Evolutionary conservation across 352 stramenopile species (phyloP), one percentile per base, ranked within the genome.

Genomic region (Pythium vanterpoolii): DNA sequence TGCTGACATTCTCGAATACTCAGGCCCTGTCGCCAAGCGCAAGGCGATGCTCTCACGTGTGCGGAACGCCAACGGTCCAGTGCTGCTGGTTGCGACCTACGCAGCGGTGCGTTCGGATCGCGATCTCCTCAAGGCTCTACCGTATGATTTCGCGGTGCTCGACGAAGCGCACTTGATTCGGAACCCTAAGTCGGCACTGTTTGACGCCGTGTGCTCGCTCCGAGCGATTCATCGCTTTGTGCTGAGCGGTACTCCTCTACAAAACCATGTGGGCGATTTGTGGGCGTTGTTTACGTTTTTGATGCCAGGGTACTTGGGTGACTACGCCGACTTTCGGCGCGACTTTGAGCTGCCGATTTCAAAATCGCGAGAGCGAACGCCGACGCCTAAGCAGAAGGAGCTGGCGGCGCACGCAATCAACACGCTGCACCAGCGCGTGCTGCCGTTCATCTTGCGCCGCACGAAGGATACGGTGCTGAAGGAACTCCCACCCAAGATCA

Each of bases 91-190:
- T 21, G 88, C 80, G 21, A 96, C 84, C 24, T 98, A 98, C 68
- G 70, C 83, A 0, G 78, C 96, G 18, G 66, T 98, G 10, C 81
- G 91, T n/a, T 74, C 58, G 28, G 95, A 98, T 36, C 82, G 94
- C 23, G 72, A 87, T 18, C 60, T 69, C 7, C 42, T 61, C 6
- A 26, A n/a, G 4, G 14, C 23, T 13, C 28, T 46, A 5, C 13
- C 33, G 31, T 71, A 98, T 16, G 56, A 66, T 3, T 98, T 94
- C 56, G 86, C 86, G 31, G 86, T 99, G 56, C 72, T 99, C 27
- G 97, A 99, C 51, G 97, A 99, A 86, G 97, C 94, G 6, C 97
- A 99, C 80, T 66, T 99, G 19, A 83, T 99, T 33, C 95, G 96
- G 18, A 99, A 99, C 69, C 95, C 95, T 11, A 87, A 89, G 42